Evolutionary conservation across 116 monocot genomes (phyloP).

Genomic region (Dioscorea cayenensis): DNA sequence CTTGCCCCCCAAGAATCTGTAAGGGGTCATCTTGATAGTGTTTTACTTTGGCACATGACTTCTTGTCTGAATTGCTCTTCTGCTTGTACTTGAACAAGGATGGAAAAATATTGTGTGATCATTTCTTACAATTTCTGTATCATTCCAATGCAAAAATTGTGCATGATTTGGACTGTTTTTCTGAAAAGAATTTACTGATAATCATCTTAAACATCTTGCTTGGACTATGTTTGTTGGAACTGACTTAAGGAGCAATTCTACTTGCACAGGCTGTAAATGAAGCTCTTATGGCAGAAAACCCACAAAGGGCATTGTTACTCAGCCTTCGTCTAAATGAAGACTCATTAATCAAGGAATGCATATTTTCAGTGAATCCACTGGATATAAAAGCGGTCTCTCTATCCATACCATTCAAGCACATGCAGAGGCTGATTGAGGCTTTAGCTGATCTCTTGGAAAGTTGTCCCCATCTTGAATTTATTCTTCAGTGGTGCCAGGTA

Average conservation of each 20-base stretch:
- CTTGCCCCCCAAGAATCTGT: no score
- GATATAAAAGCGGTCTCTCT: conserved; percentile 65
- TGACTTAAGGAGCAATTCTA: not conserved
- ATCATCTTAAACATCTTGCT: not conserved
- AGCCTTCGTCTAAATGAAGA: conserved; percentile 98
- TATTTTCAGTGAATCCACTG: conserved; percentile 58
- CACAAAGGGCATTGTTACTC: conserved; percentile 70
- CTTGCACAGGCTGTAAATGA: conserved; percentile 59
- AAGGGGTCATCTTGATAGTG: no score
- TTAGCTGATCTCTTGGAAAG: conserved; percentile 82
- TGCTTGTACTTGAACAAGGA: no score
- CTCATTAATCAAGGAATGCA: conserved; percentile 83
- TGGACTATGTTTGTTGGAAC: not conserved
- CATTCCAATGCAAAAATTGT: no score
- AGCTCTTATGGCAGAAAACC: conserved; percentile 54
- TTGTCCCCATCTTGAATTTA: conserved; percentile 89
- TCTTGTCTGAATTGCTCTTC: no score
- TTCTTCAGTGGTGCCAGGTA: conserved; percentile 93
- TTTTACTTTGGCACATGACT: no score
- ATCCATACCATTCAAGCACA: conserved; percentile 74
- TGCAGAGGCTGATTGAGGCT: conserved; percentile 84
- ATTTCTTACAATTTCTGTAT: no score
- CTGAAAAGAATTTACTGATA: not conserved
- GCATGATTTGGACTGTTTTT: no score
- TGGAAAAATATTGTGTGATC: no score